phyloP scores from a whole-genome alignment of 805 yeast genomes.

The Wickerhamiella dianesei region DNA sequence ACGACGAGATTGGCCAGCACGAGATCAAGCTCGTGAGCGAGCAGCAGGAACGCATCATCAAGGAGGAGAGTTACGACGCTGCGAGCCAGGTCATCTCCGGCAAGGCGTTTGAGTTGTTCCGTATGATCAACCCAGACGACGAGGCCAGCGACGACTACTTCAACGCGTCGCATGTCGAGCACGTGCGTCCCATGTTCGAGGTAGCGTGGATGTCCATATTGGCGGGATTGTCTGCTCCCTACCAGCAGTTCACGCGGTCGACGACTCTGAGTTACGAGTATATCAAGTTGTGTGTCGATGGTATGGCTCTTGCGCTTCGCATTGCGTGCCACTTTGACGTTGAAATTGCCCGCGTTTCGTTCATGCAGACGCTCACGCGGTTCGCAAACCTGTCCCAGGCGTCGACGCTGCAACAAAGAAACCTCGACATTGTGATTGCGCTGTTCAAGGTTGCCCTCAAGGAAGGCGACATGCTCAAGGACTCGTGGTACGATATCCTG shows the following conservation, averaged over 20 bases:
- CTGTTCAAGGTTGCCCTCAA: constrained; percentile 62
- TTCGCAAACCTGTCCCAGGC: constrained; percentile 69
- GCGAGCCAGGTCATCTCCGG: constrained; percentile 86
- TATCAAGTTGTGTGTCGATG: constrained; percentile 55
- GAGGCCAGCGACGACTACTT: constrained; percentile 45
- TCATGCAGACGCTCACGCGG: constrained; percentile 79
- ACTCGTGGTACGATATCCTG: constrained; percentile 76
- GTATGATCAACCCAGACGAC: constrained; percentile 31
- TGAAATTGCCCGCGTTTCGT: constrained; percentile 75
- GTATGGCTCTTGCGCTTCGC: constrained; percentile 67
- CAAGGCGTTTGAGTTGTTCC: constrained; percentile 75
- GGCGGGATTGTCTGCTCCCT: constrained; percentile 89
- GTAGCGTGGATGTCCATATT: constrained; percentile 93
- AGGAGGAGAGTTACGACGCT: constrained; percentile 71
- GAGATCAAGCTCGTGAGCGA: constrained; percentile 89
- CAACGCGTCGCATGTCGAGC: constrained; percentile 76
- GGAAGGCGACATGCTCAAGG: constrained; percentile 62
- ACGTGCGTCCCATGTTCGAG: constrained; percentile 85
- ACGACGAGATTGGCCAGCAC: constrained; percentile 61
- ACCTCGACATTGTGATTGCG: constrained; percentile 64
- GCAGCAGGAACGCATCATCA: constrained; percentile 77
- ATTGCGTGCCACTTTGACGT: constrained; percentile 75
- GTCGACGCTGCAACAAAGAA: constrained; percentile 64
- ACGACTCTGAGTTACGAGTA: constrained; percentile 50
- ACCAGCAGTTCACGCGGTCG: constrained; percentile 56